phyloP scores from a whole-genome alignment of 1,139 yeast genomes.

The Suhomyces yuchorum region DNA sequence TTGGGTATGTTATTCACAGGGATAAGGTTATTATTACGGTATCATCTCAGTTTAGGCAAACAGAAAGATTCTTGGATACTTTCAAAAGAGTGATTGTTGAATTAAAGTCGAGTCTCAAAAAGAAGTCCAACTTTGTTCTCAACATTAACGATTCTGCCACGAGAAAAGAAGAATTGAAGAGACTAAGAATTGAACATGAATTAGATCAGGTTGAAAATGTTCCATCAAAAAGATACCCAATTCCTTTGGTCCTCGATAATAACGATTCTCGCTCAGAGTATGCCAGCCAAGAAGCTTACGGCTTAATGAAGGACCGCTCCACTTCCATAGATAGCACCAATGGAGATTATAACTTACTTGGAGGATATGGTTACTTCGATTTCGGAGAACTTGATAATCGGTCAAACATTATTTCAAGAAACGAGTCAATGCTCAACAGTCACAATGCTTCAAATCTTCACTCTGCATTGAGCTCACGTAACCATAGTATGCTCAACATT shows the following conservation, averaged over 20 bases:
- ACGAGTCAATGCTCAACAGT: conserved; percentile 34
- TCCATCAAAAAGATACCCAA: conserved; percentile 42
- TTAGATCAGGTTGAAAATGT: conserved; percentile 33
- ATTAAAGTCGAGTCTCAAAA: conserved; percentile 49
- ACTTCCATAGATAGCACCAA: conserved; percentile 13
- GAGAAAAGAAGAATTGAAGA: conserved; percentile 39
- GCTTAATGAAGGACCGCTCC: conserved; percentile 10
- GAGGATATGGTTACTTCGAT: conserved; percentile 78
- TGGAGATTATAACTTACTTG: conserved; percentile 45
- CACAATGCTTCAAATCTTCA: conserved; percentile 23
- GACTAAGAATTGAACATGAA: conserved; percentile 39
- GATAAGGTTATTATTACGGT: conserved; percentile 62
- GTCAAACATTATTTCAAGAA: conserved; percentile 33
- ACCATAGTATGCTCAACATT: conserved; percentile 37
- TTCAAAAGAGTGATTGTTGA: conserved; percentile 61
- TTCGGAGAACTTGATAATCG: conserved; percentile 55
- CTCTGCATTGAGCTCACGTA: conserved; percentile 28
- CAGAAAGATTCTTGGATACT: conserved; percentile 65
- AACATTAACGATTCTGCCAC: conserved; percentile 38
- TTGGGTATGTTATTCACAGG: conserved; percentile 72
- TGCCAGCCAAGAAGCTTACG: conserved; percentile 24
- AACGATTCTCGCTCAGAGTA: conserved; percentile 1
- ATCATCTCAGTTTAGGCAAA: conserved; percentile 75
- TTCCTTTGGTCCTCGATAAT: conserved; percentile 34
- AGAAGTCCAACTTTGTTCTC: conserved; percentile 36